A percentile compares a stretch with the other conserved stretches of the same genome.
phyloP scores from a whole-genome alignment of 768 basidiomycete species.

The Aureoboletus auriporus region DNA sequence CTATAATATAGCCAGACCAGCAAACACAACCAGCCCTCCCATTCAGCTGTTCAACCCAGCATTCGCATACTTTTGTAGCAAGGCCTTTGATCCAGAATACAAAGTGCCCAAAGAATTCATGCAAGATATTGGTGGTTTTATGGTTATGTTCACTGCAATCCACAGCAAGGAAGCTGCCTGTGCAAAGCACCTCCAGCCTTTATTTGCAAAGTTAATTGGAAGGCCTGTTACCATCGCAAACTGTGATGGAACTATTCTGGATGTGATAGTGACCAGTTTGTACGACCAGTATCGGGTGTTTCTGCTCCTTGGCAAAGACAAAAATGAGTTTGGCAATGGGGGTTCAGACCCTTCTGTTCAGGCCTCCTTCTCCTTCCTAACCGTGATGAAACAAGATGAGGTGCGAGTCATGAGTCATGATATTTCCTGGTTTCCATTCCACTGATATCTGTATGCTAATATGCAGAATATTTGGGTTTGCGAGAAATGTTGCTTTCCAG shows the following conservation, averaged over 20 bases:
- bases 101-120: conserved; percentile 8
- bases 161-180: background rate
- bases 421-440: too few species aligned
- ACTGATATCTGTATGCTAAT: too few species aligned
- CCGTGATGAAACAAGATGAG: too few species aligned
- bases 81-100: conserved; percentile 10
- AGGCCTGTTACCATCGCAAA: background rate
- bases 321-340: conserved; percentile 12
- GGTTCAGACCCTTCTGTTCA: conserved; percentile 29
- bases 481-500: too few species aligned
- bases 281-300: background rate
- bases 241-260: background rate
- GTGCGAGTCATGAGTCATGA: too few species aligned
- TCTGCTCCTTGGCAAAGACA: conserved; percentile 20
- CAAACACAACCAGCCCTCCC: conserved; percentile 6
- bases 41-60: conserved; percentile 20
- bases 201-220: conserved; percentile 1
- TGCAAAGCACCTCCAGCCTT: background rate
- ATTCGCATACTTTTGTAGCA: conserved; percentile 25
- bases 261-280: background rate
- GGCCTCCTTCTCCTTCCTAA: too few species aligned
- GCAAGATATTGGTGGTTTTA: conserved; percentile 4
- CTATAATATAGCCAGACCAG: background rate
- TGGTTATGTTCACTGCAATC: conserved; percentile 13
- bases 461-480: too few species aligned